Evolutionary conservation across 495 filamentous ascomycete genomes (phyloP).

Genomic region (Penicillium paxilli): DNA sequence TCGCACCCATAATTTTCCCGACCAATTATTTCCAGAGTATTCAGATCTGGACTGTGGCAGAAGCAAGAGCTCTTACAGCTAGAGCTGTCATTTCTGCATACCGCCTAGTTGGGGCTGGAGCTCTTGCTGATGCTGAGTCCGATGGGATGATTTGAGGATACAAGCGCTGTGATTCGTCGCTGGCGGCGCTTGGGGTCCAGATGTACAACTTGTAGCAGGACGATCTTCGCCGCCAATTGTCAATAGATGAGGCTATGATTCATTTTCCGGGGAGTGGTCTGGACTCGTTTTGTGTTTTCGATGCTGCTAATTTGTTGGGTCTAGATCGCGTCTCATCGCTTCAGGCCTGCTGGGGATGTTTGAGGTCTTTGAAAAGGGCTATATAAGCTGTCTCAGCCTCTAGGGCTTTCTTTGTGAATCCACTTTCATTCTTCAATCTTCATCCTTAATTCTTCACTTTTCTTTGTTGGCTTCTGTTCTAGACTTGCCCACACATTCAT

Average conservation of each 20-base stretch:
- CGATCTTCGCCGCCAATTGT: neutral
- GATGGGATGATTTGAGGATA: neutral
- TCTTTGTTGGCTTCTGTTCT: neutral
- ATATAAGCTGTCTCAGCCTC: constrained; percentile 6
- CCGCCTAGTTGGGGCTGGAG: neutral
- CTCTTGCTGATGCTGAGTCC: neutral
- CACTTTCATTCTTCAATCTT: neutral
- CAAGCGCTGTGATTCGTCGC: neutral
- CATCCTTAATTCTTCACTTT: constrained; percentile 1
- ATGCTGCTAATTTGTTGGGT: constrained; percentile 17
- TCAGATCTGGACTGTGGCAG: neutral
- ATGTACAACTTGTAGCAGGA: too few relatives aligned
- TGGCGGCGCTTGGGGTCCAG: constrained; percentile 9
- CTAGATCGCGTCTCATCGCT: constrained; percentile 10
- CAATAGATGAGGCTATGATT: neutral
- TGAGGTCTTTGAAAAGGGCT: constrained; percentile 8
- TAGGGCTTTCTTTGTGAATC: neutral
- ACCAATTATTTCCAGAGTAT: neutral
- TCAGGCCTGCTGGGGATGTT: neutral
- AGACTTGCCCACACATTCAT: neutral
- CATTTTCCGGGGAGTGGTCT: constrained; percentile 6
- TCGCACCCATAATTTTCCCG: neutral
- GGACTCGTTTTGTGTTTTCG: constrained; percentile 2
- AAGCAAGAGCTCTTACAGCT: constrained; percentile 1
- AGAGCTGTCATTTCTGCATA: constrained; percentile 6